These are phyloP conservation scores for Pseudonitzschia multiseries DNA, from an alignment of 108 stramenopile species.

Conservation along the genomic window DNA sequence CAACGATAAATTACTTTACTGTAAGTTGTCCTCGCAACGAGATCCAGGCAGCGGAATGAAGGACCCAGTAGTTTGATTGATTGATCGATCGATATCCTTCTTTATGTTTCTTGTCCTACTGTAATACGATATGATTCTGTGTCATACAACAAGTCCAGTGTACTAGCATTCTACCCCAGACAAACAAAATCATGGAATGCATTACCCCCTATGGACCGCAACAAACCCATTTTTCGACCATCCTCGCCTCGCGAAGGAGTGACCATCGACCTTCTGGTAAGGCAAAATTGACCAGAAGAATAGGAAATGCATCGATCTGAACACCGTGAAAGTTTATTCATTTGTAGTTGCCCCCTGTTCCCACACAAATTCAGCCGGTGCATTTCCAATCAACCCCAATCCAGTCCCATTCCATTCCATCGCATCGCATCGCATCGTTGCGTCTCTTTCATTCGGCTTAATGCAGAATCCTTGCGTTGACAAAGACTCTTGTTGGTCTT, in stretches of 20 bases:
- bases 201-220: background rate
- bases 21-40: too few species aligned
- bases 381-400: background rate
- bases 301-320: background rate
- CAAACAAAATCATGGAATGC: background rate
- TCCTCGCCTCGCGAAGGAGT: background rate
- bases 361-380: background rate
- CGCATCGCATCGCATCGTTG: too few species aligned
- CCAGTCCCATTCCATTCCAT: background rate
- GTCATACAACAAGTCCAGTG: too few species aligned
- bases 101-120: too few species aligned
- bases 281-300: background rate
- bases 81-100: too few species aligned
- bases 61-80: too few species aligned
- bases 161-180: background rate
- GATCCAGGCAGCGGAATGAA: too few species aligned
- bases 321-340: background rate
- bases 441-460: too few species aligned
- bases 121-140: too few species aligned
- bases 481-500: too few species aligned
- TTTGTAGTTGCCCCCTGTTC: background rate
- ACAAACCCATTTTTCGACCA: slow-evolving; percentile 6
- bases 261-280: slow-evolving; percentile 11
- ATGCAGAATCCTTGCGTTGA: too few species aligned
- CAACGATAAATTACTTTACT: too few species aligned